phyloP scores from a whole-genome alignment of 202 grass and related monocot genomes.

The Cymbopogon flexuosus region DNA sequence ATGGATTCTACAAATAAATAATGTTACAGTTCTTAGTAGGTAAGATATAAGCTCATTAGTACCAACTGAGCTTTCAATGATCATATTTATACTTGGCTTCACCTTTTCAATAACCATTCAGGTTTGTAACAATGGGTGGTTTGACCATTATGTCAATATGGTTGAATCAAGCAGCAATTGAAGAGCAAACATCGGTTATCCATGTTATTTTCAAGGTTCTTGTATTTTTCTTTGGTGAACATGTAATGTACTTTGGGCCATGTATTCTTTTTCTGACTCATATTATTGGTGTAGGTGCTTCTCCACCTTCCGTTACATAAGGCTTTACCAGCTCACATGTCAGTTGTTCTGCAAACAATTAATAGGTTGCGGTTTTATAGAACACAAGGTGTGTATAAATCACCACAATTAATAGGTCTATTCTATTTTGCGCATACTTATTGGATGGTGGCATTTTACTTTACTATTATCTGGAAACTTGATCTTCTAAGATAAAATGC shows the following conservation, averaged over 20 bases:
- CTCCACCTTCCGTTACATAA: constrained; percentile 84
- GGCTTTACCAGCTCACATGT: constrained; percentile 77
- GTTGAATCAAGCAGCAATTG: constrained; percentile 66
- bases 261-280: constrained; percentile 6
- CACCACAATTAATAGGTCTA: not conserved
- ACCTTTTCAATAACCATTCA: constrained; percentile 30
- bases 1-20: constrained; percentile 81
- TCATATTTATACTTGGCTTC: constrained; percentile 25
- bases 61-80: constrained; percentile 20
- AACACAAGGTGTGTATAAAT: constrained; percentile 68
- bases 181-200: constrained; percentile 95
- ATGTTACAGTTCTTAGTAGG: constrained; percentile 72
- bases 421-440: constrained; percentile 2
- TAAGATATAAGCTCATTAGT: constrained; percentile 34
- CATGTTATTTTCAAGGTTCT: constrained; percentile 83
- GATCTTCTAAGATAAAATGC: not conserved
- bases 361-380: constrained; percentile 94
- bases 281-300: constrained; percentile 54
- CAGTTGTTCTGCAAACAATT: constrained; percentile 70
- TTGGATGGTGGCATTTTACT: not conserved
- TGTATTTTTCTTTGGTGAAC: constrained; percentile 28
- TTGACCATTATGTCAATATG: constrained; percentile 75
- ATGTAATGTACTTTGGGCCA: not conserved
- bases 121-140: constrained; percentile 90
- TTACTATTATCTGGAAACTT: not conserved